Evolutionary conservation across 306 rosid genomes (phyloP), one percentile per base, ranked within the genome.

Genomic region (apple (Malus domestica)): DNA sequence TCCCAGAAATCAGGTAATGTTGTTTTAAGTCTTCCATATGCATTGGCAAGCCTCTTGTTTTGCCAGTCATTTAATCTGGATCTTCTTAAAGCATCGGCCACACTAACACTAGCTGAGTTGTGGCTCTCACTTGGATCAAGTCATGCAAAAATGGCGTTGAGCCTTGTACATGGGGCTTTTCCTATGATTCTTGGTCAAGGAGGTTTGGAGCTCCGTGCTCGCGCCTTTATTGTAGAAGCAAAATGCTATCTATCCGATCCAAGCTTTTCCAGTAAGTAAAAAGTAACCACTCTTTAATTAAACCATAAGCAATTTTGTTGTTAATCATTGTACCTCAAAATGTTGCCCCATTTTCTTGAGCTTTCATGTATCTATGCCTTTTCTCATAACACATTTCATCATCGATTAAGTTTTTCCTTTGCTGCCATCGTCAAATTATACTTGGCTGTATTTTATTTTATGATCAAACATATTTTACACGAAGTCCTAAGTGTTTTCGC

Each of bases 131-230:
- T 95, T 81, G 98, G 98, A 84, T 87, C 96, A 83, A 84, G 79
- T 83, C 97, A 90, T 84, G 93, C 97, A 30, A 87, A 90, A 80
- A 87, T 92, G 88, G 97, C 98, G 74, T 81, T 92, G 67, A 86
- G 86, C 85, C 98, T 95, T 60, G 46, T 95, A 70, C 97, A 92
- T 66, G 97, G 96, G 73, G 93, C 96, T 69, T 87, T 92, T 73
- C 96, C 97, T 15, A 90, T 90, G 85, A 90, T 95, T 89, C 97
- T 95, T 79, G 98, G 98, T 81, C 98, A 95, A 76, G 98, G 97
- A 35, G 98, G 98, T 84, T 81, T 95, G 88, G 97, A 95, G 87
- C 98, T 95, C 54, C 87, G 92, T 65, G 88, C 97, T 62, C 96
- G 96, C 66, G 97, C 97, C 82, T 87, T 83, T 69, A 92, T 92